phyloP scores from a whole-genome alignment of 179 eudicot genomes.

The Beta corolliflora region DNA sequence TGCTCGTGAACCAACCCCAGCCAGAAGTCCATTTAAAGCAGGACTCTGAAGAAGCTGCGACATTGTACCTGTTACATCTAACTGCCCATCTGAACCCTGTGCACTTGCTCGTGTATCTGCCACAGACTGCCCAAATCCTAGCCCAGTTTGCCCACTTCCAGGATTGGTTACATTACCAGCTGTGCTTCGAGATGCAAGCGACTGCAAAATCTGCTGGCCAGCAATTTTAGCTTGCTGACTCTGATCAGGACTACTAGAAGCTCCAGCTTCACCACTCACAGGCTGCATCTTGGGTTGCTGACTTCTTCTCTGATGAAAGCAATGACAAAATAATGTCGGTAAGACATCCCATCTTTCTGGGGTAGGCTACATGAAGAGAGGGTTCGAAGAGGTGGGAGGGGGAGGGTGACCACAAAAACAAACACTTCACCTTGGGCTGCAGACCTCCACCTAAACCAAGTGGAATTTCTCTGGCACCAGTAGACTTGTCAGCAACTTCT shows the following conservation, averaged over 20 bases:
- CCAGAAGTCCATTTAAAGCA: no score
- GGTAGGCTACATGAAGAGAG: neutral
- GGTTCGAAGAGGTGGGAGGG: neutral
- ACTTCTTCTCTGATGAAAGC: constrained; percentile 49
- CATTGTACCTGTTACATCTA: no score
- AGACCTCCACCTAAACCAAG: constrained; percentile 95
- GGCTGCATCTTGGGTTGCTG: constrained; percentile 43
- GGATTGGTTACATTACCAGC: constrained; percentile 30
- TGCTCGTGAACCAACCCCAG: no score
- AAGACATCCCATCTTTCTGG: neutral
- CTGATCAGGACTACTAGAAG: constrained; percentile 42
- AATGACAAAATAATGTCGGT: neutral
- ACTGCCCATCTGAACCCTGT: constrained; percentile 41
- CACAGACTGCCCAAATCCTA: constrained; percentile 30
- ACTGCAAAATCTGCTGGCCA: constrained; percentile 65
- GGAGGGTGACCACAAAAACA: neutral
- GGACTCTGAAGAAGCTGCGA: no score
- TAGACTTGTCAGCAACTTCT: constrained; percentile 35
- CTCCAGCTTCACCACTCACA: constrained; percentile 40
- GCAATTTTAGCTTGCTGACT: constrained; percentile 40
- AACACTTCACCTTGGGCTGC: constrained; percentile 72
- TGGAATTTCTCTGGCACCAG: constrained; percentile 54
- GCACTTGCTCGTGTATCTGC: constrained; percentile 29
- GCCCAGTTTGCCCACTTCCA: constrained; percentile 35
- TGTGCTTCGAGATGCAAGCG: constrained; percentile 59